Base-by-base conservation (phyloP, 139 green algal genomes). In the Closterium sp. region DNA sequence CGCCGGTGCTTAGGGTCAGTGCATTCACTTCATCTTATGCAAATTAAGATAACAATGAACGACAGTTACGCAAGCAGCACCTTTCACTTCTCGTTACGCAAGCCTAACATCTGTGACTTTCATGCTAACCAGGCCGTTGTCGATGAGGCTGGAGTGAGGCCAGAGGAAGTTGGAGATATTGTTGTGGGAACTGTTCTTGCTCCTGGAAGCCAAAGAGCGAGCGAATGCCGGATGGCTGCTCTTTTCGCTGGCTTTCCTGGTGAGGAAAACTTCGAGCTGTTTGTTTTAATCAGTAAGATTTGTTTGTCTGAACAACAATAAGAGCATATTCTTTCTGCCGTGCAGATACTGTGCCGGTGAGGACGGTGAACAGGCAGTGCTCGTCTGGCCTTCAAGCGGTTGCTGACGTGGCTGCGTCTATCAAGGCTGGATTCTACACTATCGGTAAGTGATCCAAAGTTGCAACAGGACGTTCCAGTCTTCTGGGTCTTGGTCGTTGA, bases 341-440 rank as follows among this genome's bases (percentile, higher is more conserved):
- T 87, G 85, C 91, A 95, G 93, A 95, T 86, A 95, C 92, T 34
- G 98, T 99, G 73, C 98, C 98, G 9, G 96, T 99, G 13, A 97
- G 97, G 90, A 99, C 98, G 27, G 97, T 99, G 85, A 99, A 99
- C 97, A 96, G 98, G 91, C 96, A 98, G 92, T 99, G 98, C 92
- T 98, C 97, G 28, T 97, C 96, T 29, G 97, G 98, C 5, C 96
- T 99, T 90, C 98, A 99, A 93, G 98, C 98, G 24, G 97, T 99
- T 28, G 98, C 98, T 6, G 95, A 97, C 91, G 98, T 99, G 28
- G 98, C 97, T 0, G 97, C 98, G 9, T 95, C 97, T 90, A 99
- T 99, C 96, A 97, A 97, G 92, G 96, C 97, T 11, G 98, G 98
- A n/a, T 99, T 96, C 95, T 99, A 99, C 96, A 96, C 96, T 29